Base-by-base conservation (phyloP, 371 early-diverging fungal genomes). In the Mucor circinelloides region DNA sequence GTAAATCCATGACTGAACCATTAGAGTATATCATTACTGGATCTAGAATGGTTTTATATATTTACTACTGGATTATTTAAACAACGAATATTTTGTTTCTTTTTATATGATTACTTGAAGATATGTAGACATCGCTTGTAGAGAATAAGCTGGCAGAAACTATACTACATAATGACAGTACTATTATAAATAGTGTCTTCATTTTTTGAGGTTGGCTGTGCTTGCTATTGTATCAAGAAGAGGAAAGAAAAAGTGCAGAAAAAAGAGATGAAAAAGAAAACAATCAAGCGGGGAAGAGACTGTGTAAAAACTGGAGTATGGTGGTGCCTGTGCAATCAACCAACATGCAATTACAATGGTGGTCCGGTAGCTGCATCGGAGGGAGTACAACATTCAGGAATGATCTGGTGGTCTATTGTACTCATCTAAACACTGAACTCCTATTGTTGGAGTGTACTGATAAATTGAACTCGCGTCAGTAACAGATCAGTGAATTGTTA, bases 11-110 rank as follows among this genome's bases (percentile, higher is more conserved):
- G 9, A 62, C 58, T 8, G 75, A 66, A 1, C 76, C 78, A 64
- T 82, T 82, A 5, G 80, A 78, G 59, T 72, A 78, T 8, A 80
- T 31, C 17, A 71, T 72, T 23, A 78, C 72, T 21, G 70, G 60
- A 19, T 50, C 83, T 82, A 69, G 19, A 52, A 28, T 54, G 25
- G 23, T 23, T 50, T 50, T 40, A 58, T 48, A 32, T 4, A 42
- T 19, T 56, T 32, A 56, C 56, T 52, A 63, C 28, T 25, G 31
- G 48, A 32, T 21, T 32, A 17, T 42, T 12, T 48, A 27, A 38
- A 23, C 34, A 44, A 27, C 19, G 58, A 63, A 62, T 61, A 21
- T 31, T 8, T 8, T 50, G 50, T 21, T 25, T 52, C 27, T 27
- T 27, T 52, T 15, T 54, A 9, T 31, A 19, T 8, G 23, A 10